Evolutionary conservation across 2,329 filamentous ascomycete species (phyloP), one percentile per base, ranked within the genome.

Genomic region (Ceratocystis destructans): DNA sequence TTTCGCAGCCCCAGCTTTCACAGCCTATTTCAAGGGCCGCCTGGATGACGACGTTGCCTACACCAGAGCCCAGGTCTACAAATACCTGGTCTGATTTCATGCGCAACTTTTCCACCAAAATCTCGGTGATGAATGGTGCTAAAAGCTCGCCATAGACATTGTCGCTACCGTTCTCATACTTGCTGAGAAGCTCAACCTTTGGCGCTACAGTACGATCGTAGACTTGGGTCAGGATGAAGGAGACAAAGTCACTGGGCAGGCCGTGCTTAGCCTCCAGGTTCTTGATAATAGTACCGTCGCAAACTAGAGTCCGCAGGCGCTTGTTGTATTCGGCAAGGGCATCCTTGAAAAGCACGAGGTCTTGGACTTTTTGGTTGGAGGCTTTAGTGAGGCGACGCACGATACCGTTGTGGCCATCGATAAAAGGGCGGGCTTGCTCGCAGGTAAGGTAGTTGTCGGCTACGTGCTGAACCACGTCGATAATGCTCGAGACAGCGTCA

Each of bases 61-160:
- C 94, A 37, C 94, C 94, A 1, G 93, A 97, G 62, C 94, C 94
- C 15, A 99, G 82, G 73, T 99, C 94, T 68, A 99, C 87, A 74
- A 99, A 97, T 46, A 95, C 85, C 71, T 95, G 88, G 62, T 87
- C 83, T 0, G 89, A 93, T 68, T 84, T 91, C 74, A 97, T 84
- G 57, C 84, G 80, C 2, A 88, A 88, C 73, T 90, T 83, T 70
- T 86, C 80, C 17, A 86, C 83, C 71, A 99, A 86, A 68, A 97
- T 90, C 67, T 87, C 84, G 69, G 87, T 88, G 69, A 94, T 83
- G 73, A 99, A 95, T 1, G 87, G 86, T 22, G 91, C 88, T 37
- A 94, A 80, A 31, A 99, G 83, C 75, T 99, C 94, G 73, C 94
- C 94, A 73, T 99, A 99, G 48, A 96, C 89, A 71, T 96, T 93